Evolutionary conservation across 106 monocot genomes (phyloP), one percentile per base, ranked within the genome.

Genomic region (Posidonia australis): DNA sequence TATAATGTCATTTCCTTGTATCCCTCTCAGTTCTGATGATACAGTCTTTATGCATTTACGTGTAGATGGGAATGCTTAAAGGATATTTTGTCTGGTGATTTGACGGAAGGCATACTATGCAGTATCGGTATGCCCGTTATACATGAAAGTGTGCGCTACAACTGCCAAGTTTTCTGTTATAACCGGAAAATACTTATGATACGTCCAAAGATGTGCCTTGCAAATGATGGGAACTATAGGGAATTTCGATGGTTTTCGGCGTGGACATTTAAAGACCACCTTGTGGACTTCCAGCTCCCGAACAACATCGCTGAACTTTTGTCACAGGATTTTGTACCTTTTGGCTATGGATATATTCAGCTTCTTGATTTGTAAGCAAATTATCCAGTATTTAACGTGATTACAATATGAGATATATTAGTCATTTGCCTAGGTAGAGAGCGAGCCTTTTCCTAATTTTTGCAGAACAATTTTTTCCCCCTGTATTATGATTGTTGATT

Each of bases 181-280:
- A 83, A 98, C 28, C 67, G 83, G 20, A 86, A 54, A 72, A 91
- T 98, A 82, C 25, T 98, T 17, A 87, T 98, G 98, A 98, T 98
- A 45, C 80, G 98, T 14, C 98, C 98, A 44, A 98, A 98, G 79
- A 85, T 98, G 82, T 76, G 63, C 65, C 90, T 98, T 70, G 98
- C 98, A 73, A 91, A 98, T 79, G 98, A 98, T 81, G 98, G 91
- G 72, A 98, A 98, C 68, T 98, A 98, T 30, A 80, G 98, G 60
- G 98, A 98, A 68, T 75, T 90, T 26, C 78, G 98, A 13, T 98
- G 98, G 98, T 98, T 98, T 70, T 98, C 87, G 20, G 80, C 98
- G 55, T 98, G 98, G 98, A 81, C 69, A 51, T 71, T 67, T 54
- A 85, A 91, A 85, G 84, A 91, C 22, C 67, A 74, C 21, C 85